These are phyloP conservation scores for Phytophthora sojae DNA, from an alignment of 352 stramenopile genomes.

Conservation along the genomic window DNA sequence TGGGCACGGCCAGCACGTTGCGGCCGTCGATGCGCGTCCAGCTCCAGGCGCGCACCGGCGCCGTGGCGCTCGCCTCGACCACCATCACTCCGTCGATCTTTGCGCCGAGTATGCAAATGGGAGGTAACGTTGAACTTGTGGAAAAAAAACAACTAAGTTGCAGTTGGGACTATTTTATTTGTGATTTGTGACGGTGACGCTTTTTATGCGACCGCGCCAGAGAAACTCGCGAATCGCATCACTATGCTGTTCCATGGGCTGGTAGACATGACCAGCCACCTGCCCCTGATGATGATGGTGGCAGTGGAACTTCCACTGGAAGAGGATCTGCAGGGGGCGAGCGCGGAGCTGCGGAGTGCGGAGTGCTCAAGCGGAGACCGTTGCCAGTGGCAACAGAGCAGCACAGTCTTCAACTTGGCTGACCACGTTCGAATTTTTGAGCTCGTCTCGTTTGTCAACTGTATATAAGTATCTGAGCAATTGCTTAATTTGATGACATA, in stretches of 20 bases:
- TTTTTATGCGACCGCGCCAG: slow-evolving; percentile 7
- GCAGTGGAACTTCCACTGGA: too few species aligned
- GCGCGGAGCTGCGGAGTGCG: too few species aligned
- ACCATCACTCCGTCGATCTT: not conserved
- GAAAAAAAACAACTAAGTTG: too few species aligned
- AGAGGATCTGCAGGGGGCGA: too few species aligned
- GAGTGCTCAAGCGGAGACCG: too few species aligned
- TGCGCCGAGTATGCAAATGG: not conserved
- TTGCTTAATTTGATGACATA: not conserved
- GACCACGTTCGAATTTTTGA: slow-evolving; percentile 3
- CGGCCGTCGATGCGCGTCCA: slow-evolving; percentile 85
- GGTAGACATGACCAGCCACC: slow-evolving; percentile 6
- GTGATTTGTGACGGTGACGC: slow-evolving; percentile 3
- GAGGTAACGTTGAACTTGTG: slow-evolving; percentile 23
- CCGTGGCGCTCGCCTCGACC: not conserved
- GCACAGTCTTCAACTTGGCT: slow-evolving; percentile 1
- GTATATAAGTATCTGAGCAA: not conserved
- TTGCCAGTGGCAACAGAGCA: not conserved
- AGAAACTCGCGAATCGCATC: not conserved
- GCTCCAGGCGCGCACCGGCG: slow-evolving; percentile 66
- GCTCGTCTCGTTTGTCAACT: not conserved
- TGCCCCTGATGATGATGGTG: too few species aligned
- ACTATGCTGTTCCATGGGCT: not conserved
- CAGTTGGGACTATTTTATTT: slow-evolving; percentile 9
- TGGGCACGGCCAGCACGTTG: slow-evolving; percentile 82